These are phyloP conservation scores for Hordeum marinum DNA, from an alignment of 176 grass and related monocot species.

Conservation along the genomic window DNA sequence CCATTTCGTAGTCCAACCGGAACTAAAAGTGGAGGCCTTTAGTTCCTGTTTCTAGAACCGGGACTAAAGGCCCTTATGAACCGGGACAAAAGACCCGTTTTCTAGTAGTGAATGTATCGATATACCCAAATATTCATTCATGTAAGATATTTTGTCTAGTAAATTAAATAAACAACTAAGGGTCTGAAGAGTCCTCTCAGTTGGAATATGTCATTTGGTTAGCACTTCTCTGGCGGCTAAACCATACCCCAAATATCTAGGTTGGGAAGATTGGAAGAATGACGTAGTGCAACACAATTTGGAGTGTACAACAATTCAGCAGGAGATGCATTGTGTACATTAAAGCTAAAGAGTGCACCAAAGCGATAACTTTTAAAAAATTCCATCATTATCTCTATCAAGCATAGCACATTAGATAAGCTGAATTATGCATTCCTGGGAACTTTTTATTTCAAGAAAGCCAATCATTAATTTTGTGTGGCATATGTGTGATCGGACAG, in stretches of 20 bases:
- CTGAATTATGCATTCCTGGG: background rate
- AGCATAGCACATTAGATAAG: background rate
- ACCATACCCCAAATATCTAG: background rate
- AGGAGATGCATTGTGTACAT: background rate
- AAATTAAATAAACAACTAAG: background rate
- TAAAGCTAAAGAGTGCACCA: conserved; percentile 3
- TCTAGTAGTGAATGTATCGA: too few relatives aligned
- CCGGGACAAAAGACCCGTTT: too few relatives aligned
- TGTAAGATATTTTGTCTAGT: background rate
- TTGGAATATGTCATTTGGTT: background rate
- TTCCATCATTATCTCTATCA: conserved; percentile 2
- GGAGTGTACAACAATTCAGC: background rate
- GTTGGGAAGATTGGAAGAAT: background rate
- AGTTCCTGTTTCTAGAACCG: too few relatives aligned
- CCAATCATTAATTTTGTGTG: background rate
- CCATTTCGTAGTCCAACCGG: too few relatives aligned
- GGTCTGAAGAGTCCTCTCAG: background rate
- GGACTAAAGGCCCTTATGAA: too few relatives aligned
- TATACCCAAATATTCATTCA: background rate
- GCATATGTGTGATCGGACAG: background rate
- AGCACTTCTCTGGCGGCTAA: background rate
- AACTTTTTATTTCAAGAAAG: background rate
- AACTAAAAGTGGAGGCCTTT: too few relatives aligned
- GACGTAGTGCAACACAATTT: background rate
- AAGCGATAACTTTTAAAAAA: background rate